Evolutionary conservation across 2,329 filamentous ascomycete species (phyloP), one percentile per base, ranked within the genome.

Genomic region (Colletotrichum godetiae): DNA sequence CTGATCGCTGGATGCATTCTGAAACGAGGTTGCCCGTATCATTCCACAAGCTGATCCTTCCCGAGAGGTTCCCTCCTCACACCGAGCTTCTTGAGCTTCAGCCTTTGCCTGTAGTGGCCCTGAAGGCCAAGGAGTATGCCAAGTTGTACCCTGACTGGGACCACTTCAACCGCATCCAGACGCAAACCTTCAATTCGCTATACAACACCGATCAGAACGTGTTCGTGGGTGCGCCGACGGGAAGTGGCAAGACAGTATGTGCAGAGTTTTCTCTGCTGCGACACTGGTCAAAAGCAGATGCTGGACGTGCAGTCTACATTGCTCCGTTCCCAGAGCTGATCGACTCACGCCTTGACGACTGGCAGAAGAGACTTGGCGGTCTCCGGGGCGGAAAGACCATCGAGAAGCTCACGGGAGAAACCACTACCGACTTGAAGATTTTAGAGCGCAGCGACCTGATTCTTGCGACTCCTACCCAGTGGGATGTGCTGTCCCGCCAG

Each of bases 1-100:
- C 96, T 4, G 97, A 99, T 82, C 90, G 97, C 77, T 99, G 97
- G 97, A 98, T 99, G 95, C 95, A 98, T 81, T 95, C 96, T 0
- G 95, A 99, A 84, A 98, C 95, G 1, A 95, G 95, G 80, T 87
- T 99, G 67, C 93, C 96, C 0, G 93, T 99, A 2, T 96, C 95
- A 0, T 98, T 99, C 86, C 94, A 97, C 81, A 98, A 98, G 81
- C 88, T 99, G 33, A 93, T 98, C 56, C 88, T 99, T 5, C 97
- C 97, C 0, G 96, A 98, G 82, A 97, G 97, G 79, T 99, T 99
- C 82, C 95, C 95, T 35, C 92, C 97, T 53, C 96, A 98, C 80
- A 99, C 97, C 0, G 95, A 94, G 74, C 88, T 98, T 57, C 89
- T 98, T 27, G 95, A 98, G 79, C 88, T 99, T 77, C 97, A 99